Base-by-base conservation (phyloP, 1,284 basidiomycete species). In the Athelia sp. region DNA sequence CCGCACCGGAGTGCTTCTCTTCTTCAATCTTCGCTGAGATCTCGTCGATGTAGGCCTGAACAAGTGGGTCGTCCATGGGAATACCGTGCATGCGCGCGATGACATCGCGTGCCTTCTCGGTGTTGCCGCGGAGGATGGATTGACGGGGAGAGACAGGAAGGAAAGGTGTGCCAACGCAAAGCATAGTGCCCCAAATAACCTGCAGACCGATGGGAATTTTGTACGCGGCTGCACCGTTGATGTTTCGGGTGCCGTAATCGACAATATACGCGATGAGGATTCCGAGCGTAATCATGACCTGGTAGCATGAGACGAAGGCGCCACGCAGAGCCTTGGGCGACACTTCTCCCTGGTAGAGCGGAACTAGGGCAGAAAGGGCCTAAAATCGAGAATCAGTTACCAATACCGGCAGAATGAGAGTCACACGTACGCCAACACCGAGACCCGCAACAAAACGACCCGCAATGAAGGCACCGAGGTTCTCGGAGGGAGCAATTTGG, bases 61-160 rank as follows among this genome's bases (percentile, higher is more conserved):
- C 74, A 52, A 75, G 72, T 0, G 79, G 76, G 52, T 86, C 78
- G 19, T 40, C 36, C 8, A 46, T 68, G 66, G 32, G 71, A 57
- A 15, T 71, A 58, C 23, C 74, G 66, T n/a, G 77, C 75, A 32
- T 80, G 46, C 94, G 79, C 52, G 86, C 81, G 29, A 74, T 63
- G 52, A 93, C 75, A 8, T 90, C 67, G 3, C 51, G 45, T 53
- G 81, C 77, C 22, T 92, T 93, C 10, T 71, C 70, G 8, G 74
- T 81, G 52, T 85, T 73, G 44, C 82, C 83, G 54, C 77, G 76
- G 73, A 87, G 88, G 70, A 94, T 76, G 50, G 85, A 80, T 79
- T 80, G 94, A 65, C 93, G 90, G 19, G 93, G 92, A 21, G 91
- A 94, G 72, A 90, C 90, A 38, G 89, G 90, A 43, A 88, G 78